Conservation (phyloP, 1,139 yeast genomes). For the Scheffersomyces parashehatae region DNA sequence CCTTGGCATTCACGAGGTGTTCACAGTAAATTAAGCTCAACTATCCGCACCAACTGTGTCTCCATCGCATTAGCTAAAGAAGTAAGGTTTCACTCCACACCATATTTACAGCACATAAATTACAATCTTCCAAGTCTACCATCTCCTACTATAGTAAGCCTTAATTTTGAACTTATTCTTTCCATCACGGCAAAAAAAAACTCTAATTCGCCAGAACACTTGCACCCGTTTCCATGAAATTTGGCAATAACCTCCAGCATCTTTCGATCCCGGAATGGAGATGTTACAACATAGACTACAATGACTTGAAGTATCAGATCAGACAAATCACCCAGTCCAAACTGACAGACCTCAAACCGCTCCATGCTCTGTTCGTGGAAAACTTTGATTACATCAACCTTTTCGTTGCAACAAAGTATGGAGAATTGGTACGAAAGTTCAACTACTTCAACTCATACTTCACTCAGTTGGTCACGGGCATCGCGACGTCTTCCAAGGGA, state of each 20-base stretch:
- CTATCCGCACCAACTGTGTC: no score
- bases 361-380: slow-evolving; percentile 37
- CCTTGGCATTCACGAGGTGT: no score
- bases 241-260: slow-evolving; percentile 72
- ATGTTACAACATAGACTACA: slow-evolving; percentile 78
- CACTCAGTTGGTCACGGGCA: slow-evolving; percentile 8
- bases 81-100: no score
- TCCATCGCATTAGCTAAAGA: no score
- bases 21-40: no score
- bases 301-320: slow-evolving; percentile 66
- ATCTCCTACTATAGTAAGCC: no score
- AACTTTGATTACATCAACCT: slow-evolving; percentile 57
- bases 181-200: no score
- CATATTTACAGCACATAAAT: no score
- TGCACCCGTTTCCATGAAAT: slow-evolving; percentile 58
- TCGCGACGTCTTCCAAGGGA: slow-evolving; percentile 17
- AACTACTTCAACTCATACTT: slow-evolving; percentile 20
- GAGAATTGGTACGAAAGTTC: slow-evolving; percentile 50
- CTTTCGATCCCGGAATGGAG: slow-evolving; percentile 90
- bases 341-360: slow-evolving; percentile 18
- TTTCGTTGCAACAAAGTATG: slow-evolving; percentile 66
- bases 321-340: slow-evolving; percentile 42
- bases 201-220: not conserved
- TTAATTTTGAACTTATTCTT: no score
- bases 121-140: not conserved